These are phyloP conservation scores for Plenodomus tracheiphilus DNA, from an alignment of 2,329 filamentous ascomycete genomes.

Conservation along the genomic window DNA sequence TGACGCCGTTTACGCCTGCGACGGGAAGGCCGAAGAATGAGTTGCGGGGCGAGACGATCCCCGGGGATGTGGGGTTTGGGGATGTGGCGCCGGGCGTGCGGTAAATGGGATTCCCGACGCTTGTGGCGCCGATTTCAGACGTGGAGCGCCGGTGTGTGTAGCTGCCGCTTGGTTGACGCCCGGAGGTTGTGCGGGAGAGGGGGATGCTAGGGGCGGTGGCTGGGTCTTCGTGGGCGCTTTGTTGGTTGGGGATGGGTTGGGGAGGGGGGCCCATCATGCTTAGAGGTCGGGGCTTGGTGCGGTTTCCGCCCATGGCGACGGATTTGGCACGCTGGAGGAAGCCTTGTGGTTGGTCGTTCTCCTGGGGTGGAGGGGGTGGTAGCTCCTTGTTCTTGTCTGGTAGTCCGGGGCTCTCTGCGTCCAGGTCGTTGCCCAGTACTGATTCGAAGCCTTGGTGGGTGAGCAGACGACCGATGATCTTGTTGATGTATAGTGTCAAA, in stretches of 20 bases:
- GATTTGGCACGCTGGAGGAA: constrained; percentile 65
- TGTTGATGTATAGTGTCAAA: constrained; percentile 96
- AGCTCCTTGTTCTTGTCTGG: constrained; percentile 79
- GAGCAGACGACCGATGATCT: constrained; percentile 93
- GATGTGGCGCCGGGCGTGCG: constrained; percentile 54
- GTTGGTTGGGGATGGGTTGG: constrained; percentile 23
- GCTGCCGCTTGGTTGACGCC: constrained; percentile 45
- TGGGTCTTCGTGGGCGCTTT: constrained; percentile 59
- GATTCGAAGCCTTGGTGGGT: constrained; percentile 95
- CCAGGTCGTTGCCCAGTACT: constrained; percentile 78
- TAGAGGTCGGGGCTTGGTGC: constrained; percentile 52
- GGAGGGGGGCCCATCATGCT: constrained; percentile 37
- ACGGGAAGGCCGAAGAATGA: constrained; percentile 48
- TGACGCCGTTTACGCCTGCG: constrained; percentile 30
- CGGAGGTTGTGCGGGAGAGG: constrained; percentile 61
- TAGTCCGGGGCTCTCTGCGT: constrained; percentile 25
- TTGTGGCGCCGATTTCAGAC: constrained; percentile 64
- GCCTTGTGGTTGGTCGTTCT: constrained; percentile 49
- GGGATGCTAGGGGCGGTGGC: constrained; percentile 77
- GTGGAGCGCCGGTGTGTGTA: constrained; percentile 49
- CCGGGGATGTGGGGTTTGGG: constrained; percentile 54
- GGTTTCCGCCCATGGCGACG: constrained; percentile 52
- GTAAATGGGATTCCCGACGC: constrained; percentile 88
- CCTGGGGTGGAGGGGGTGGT: constrained; percentile 69
- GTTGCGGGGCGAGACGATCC: constrained; percentile 42